Percentiles rank a stretch among this genome's conserved stretches.
Evolutionary conservation across 352 stramenopile species (phyloP).

Genomic region (Pythium utonaiense): DNA sequence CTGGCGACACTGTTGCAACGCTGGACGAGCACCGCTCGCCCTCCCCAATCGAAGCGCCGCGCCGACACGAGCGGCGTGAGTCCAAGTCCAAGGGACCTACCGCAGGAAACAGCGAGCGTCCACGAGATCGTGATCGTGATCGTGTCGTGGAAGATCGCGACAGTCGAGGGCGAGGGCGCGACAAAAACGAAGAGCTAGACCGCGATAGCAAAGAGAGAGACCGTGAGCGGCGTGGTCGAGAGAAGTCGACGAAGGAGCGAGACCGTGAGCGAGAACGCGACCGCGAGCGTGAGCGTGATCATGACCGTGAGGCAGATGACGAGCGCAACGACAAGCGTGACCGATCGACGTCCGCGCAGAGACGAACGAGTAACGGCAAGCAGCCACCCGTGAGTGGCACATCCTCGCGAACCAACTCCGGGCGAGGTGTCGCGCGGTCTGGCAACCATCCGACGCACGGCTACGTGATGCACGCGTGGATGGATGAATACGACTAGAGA

Average conservation of each 20-base stretch:
- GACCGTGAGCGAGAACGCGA: slow-evolving; percentile 20
- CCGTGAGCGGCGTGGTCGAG: slow-evolving; percentile 24
- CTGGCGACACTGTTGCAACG: slow-evolving; percentile 7
- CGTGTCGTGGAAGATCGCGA: slow-evolving; percentile 25
- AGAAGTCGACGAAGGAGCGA: not conserved
- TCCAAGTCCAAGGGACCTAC: slow-evolving; percentile 14
- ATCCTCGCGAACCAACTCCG: slow-evolving; percentile 8
- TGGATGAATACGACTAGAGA: slow-evolving; percentile 37
- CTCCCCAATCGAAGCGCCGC: slow-evolving; percentile 24
- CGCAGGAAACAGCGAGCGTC: slow-evolving; percentile 19
- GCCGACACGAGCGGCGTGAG: slow-evolving; percentile 19
- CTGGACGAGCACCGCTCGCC: slow-evolving; percentile 25
- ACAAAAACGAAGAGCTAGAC: slow-evolving; percentile 13
- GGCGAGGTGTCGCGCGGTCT: slow-evolving; percentile 1
- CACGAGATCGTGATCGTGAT: slow-evolving; percentile 25
- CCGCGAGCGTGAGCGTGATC: slow-evolving; percentile 20
- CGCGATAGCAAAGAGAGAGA: not conserved
- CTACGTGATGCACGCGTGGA: slow-evolving; percentile 69
- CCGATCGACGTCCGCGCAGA: slow-evolving; percentile 19
- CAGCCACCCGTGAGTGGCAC: not conserved
- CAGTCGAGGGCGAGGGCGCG: slow-evolving; percentile 11
- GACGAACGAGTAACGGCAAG: slow-evolving; percentile 14
- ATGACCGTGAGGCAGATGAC: slow-evolving; percentile 10
- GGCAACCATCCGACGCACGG: slow-evolving; percentile 31
- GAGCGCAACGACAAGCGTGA: slow-evolving; percentile 17